phyloP scores from a whole-genome alignment of 495 filamentous ascomycete species.

The Penicillium arizonense region DNA sequence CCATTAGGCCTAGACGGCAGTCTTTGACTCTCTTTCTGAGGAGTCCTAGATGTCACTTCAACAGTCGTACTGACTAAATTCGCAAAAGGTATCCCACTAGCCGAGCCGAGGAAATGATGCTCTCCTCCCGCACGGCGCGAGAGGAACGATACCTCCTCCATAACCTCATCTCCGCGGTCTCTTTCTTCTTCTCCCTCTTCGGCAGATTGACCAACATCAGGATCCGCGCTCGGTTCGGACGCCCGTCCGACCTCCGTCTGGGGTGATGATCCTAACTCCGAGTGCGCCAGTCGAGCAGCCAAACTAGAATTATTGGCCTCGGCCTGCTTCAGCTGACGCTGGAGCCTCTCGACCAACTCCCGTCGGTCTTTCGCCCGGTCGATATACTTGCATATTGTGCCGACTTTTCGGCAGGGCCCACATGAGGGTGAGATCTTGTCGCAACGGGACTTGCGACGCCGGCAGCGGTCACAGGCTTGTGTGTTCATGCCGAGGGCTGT shows the following conservation, averaged over 20 bases:
- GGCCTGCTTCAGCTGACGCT: slow-evolving; percentile 13
- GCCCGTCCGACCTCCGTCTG: too few relatives aligned
- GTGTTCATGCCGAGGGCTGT: too few relatives aligned
- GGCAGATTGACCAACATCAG: not conserved
- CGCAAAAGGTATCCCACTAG: slow-evolving; percentile 24
- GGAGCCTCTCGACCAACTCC: slow-evolving; percentile 16
- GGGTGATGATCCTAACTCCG: too few relatives aligned
- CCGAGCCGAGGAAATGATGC: slow-evolving; percentile 22
- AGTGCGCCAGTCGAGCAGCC: too few relatives aligned
- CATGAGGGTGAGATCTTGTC: slow-evolving; percentile 31
- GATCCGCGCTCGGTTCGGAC: not conserved
- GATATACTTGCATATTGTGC: slow-evolving; percentile 21
- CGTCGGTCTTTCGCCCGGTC: slow-evolving; percentile 18
- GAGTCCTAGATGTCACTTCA: too few relatives aligned
- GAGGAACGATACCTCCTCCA: slow-evolving; percentile 27
- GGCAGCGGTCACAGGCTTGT: slow-evolving; percentile 27
- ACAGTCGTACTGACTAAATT: slow-evolving; percentile 10
- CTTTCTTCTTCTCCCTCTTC: not conserved
- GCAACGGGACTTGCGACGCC: slow-evolving; percentile 31
- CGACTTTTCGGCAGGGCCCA: slow-evolving; percentile 21
- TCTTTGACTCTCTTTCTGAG: slow-evolving; percentile 4
- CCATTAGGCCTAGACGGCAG: not conserved
- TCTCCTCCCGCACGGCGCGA: slow-evolving; percentile 23
- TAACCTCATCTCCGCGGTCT: slow-evolving; percentile 16
- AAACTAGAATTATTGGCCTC: slow-evolving; percentile 12